phyloP scores from a whole-genome alignment of 495 filamentous ascomycete genomes.

The Xanthoparmelia taractica region DNA sequence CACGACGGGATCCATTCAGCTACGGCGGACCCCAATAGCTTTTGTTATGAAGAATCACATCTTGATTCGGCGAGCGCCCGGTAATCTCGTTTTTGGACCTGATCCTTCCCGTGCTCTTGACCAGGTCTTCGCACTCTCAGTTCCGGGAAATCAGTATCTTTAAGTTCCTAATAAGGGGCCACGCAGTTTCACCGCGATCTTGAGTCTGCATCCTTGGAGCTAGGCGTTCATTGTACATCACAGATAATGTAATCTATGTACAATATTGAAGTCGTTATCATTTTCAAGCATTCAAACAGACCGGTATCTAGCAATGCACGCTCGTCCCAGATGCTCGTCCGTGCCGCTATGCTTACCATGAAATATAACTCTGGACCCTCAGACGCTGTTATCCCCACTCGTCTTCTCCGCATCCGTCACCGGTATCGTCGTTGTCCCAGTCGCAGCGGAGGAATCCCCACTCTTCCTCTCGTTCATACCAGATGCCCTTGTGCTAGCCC shows the following conservation, averaged over 20 bases:
- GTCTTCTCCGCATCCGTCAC: neutral
- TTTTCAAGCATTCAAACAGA: neutral
- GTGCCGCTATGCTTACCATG: neutral
- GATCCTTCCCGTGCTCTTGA: neutral
- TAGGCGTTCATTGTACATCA: neutral
- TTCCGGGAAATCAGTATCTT: too few relatives aligned
- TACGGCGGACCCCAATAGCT: neutral
- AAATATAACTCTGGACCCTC: neutral
- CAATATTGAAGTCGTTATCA: neutral
- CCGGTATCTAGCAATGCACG: neutral
- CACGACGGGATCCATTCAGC: neutral
- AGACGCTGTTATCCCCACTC: neutral
- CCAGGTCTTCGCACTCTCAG: too few relatives aligned
- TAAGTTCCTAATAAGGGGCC: too few relatives aligned
- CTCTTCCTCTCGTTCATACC: neutral
- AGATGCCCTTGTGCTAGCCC: neutral
- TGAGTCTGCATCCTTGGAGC: neutral
- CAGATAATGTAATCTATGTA: neutral
- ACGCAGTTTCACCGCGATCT: too few relatives aligned
- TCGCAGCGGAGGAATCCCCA: neutral
- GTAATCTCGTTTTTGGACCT: neutral
- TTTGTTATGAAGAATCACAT: neutral
- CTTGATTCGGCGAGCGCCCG: neutral
- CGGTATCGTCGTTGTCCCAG: neutral
- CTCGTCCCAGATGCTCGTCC: neutral